Evolutionary conservation across 2,329 filamentous ascomycete species (phyloP), one percentile per base, ranked within the genome.

Genomic region (Sporothrix humicola): DNA sequence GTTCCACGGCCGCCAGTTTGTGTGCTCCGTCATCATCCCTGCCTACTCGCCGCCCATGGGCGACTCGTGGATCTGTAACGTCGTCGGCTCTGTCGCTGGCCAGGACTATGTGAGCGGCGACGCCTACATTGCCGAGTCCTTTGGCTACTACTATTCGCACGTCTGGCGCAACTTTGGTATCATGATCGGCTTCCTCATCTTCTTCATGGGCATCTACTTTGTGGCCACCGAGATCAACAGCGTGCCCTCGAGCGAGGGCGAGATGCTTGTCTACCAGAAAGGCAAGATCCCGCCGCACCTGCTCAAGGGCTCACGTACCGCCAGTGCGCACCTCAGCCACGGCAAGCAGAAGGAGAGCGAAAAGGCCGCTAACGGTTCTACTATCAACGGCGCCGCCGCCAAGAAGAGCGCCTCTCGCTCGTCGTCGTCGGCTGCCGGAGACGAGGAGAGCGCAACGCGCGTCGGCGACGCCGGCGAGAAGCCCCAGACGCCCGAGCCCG

Each of bases 91-190:
- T 3, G 79, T 85, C 0, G 78, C 87, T 17, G 91, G 91, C 37
- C 79, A 82, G 1, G 44, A 77, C 1, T 82, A 79, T 9, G 88
- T 93, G 42, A 81, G 82, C 26, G 91, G 91, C 81, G 83, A 1
- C 81, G 82, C 73, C 13, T 75, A 81, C 69, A 78, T 78, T 74
- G 86, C 81, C 50, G 76, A 0, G 77, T 75, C 5, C 78, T 92
- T 88, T 82, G 78, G 61, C 6, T 94, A 93, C 80, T 81, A 83
- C 71, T 82, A 85, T 74, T 80, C 79, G 7, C 84, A 94, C 82
- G 85, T 88, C 74, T 94, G 92, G 92, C 86, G 89, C 75, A 93
- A 94, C 80, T 84, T 92, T 72, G 92, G 91, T 66, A 91, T 93
- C 74, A 82, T 94, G 73, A 82, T 91, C 66, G 91, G 81, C 1